Conservation (phyloP, 345 rosid genomes). For the Aquilaria yunnanensis region DNA sequence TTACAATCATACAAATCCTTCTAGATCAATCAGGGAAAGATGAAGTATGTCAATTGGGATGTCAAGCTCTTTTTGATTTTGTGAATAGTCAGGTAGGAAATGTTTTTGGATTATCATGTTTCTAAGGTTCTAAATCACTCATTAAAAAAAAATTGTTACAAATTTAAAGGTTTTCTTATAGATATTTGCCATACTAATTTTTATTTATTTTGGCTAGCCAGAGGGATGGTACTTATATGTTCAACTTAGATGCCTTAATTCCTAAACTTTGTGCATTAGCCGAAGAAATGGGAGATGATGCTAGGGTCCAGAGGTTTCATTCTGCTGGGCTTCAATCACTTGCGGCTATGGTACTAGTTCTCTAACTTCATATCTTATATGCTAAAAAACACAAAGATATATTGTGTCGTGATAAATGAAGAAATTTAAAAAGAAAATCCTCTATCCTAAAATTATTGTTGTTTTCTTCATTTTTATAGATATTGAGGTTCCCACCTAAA, state of each 20-base stretch:
- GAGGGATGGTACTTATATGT: slow-evolving; percentile 64
- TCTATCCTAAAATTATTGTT: too few species aligned
- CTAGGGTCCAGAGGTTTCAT: slow-evolving; percentile 25
- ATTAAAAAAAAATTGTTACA: not conserved
- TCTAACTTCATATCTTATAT: not conserved
- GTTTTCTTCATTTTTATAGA: too few species aligned
- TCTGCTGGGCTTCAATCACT: slow-evolving; percentile 68
- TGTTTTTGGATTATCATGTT: slow-evolving; percentile 10
- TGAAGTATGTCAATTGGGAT: slow-evolving; percentile 52
- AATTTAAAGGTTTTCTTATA: not conserved
- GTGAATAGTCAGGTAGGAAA: slow-evolving; percentile 59
- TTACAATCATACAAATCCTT: slow-evolving; percentile 57
- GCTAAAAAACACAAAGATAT: too few species aligned
- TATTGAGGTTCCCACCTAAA: too few species aligned
- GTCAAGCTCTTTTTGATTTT: slow-evolving; percentile 63
- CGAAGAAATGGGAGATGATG: slow-evolving; percentile 54
- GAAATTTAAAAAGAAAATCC: too few species aligned
- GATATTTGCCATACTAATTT: slow-evolving; percentile 12
- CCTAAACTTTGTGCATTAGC: slow-evolving; percentile 60
- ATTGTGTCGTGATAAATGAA: too few species aligned
- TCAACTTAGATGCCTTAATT: slow-evolving; percentile 65
- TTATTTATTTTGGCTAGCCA: slow-evolving; percentile 21
- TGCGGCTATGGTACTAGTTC: slow-evolving; percentile 48
- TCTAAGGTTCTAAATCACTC: not conserved
- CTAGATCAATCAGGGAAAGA: slow-evolving; percentile 56